Evolutionary conservation across 208 protist genomes (phyloP).

Genomic region (Porcisia deanei): DNA sequence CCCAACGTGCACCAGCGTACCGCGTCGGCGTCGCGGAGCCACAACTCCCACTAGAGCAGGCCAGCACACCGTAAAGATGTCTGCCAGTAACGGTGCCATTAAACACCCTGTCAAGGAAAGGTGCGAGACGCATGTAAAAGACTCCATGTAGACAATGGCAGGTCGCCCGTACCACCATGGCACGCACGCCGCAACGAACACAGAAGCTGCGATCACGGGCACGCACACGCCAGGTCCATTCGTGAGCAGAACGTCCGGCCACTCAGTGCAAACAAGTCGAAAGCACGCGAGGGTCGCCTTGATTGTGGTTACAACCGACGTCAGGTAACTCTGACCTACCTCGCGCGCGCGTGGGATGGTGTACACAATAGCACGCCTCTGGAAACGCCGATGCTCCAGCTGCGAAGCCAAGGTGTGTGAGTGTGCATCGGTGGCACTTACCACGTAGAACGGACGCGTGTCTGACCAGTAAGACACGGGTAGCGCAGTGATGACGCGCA

Average conservation of each 20-base stretch:
- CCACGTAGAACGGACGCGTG: constrained; percentile 61
- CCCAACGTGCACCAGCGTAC: constrained; percentile 42
- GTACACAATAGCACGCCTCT: constrained; percentile 44
- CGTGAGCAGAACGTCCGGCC: constrained; percentile 77
- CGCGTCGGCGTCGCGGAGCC: constrained; percentile 24
- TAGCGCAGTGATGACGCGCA: constrained; percentile 61
- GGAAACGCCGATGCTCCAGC: constrained; percentile 52
- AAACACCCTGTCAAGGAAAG: constrained; percentile 80
- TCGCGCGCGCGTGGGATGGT: constrained; percentile 88
- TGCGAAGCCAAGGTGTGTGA: constrained; percentile 50
- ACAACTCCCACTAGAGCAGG: constrained; percentile 38
- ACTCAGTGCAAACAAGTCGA: constrained; percentile 36
- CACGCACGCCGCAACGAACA: constrained; percentile 41
- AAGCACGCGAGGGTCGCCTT: constrained; percentile 35
- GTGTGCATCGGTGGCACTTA: constrained; percentile 80
- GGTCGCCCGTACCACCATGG: constrained; percentile 59
- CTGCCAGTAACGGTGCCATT: constrained; percentile 62
- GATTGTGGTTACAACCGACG: constrained; percentile 78
- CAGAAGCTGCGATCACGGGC: constrained; percentile 67
- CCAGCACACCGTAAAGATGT: constrained; percentile 89
- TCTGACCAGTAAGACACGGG: constrained; percentile 40
- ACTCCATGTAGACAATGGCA: constrained; percentile 85
- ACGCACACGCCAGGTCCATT: constrained; percentile 94
- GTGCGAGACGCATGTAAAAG: constrained; percentile 85
- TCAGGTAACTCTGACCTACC: constrained; percentile 89